A percentile compares a stretch with the other conserved stretches of the same genome.
Evolutionary conservation across 116 monocot species (phyloP).

Genomic region (Phalaenopsis hybrid): DNA sequence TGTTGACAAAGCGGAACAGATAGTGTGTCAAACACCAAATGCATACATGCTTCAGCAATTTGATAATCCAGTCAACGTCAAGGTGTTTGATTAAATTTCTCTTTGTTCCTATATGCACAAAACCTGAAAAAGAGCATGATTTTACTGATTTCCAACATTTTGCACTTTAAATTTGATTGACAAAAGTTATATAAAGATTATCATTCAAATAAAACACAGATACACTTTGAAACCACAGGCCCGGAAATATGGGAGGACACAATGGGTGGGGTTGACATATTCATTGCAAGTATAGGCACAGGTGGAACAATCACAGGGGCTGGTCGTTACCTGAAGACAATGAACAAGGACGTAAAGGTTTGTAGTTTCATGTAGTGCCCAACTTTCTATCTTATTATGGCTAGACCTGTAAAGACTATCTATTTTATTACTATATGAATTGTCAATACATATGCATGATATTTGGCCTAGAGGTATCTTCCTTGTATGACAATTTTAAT

Average conservation of each 20-base stretch:
- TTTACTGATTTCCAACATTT: background rate
- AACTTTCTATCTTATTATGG: background rate
- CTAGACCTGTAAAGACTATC: background rate
- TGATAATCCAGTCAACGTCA: conserved; percentile 73
- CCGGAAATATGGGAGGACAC: conserved; percentile 98
- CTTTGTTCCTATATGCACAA: background rate
- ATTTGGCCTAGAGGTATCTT: background rate
- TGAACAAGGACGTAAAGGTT: conserved; percentile 91
- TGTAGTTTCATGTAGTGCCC: background rate
- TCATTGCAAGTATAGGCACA: conserved; percentile 81
- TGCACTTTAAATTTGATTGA: conserved; percentile 9
- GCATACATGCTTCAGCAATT: conserved; percentile 93
- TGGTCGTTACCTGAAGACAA: conserved; percentile 78
- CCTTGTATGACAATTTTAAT: background rate
- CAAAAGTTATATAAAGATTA: conserved; percentile 16
- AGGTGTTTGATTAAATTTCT: conserved; percentile 39
- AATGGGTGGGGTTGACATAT: conserved; percentile 72
- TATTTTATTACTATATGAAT: background rate
- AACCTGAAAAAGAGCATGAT: background rate
- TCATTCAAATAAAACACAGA: conserved; percentile 64
- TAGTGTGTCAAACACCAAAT: conserved; percentile 54
- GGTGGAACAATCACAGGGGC: conserved; percentile 89
- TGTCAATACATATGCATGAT: background rate
- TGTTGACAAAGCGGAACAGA: conserved; percentile 73
- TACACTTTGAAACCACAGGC: conserved; percentile 97